A percentile compares a stretch with the other conserved stretches of the same genome.
phyloP scores from a whole-genome alignment of 1,284 basidiomycete genomes.

The Sporisorium iseilematis-ciliati region DNA sequence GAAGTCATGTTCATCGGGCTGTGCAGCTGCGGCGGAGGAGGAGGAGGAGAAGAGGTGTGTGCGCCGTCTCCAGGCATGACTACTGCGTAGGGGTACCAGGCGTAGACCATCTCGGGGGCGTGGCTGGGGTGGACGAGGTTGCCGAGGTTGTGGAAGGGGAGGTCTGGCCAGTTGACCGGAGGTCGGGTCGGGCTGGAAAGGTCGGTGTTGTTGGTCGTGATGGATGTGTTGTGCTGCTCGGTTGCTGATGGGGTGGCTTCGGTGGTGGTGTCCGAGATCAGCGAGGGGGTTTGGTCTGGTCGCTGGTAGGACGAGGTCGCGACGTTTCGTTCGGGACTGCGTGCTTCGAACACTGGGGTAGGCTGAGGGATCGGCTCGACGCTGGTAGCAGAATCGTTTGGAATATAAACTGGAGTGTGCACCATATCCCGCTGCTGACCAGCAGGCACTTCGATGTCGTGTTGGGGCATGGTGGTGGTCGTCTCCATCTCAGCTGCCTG shows the following conservation, averaged over 20 bases:
- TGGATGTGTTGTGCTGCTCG: background rate
- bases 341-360: background rate
- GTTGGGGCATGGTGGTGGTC: background rate
- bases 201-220: background rate
- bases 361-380: background rate
- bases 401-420: background rate
- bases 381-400: background rate
- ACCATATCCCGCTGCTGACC: background rate
- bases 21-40: too few species aligned
- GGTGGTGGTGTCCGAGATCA: background rate
- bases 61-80: background rate
- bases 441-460: background rate
- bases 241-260: background rate
- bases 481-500: background rate
- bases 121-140: constrained; percentile 5
- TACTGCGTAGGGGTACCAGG: background rate
- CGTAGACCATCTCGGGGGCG: constrained; percentile 6
- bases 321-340: background rate
- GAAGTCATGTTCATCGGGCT: background rate
- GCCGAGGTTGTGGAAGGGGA: background rate
- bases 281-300: background rate
- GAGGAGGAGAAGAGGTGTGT: background rate
- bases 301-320: background rate
- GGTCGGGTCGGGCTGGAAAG: background rate
- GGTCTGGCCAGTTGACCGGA: constrained; percentile 1